Percentiles rank a stretch among this genome's conserved stretches.
These are phyloP conservation scores for Phaeomoniella chlamydospora DNA, from an alignment of 2,329 filamentous ascomycete species.

Conservation along the genomic window DNA sequence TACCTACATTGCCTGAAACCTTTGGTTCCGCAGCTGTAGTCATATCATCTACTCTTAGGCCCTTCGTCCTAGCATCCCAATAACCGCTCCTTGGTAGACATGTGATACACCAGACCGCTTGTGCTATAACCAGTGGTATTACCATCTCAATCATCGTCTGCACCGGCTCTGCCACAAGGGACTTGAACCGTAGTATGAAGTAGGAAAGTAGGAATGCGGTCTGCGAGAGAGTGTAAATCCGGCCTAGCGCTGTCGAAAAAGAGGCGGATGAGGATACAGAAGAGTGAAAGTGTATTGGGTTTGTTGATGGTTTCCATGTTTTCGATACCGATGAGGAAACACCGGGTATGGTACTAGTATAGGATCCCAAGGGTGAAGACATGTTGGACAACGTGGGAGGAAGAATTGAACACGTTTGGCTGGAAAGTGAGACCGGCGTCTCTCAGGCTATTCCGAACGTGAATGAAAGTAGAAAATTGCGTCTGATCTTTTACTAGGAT, in stretches of 20 bases:
- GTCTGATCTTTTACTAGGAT: too few relatives aligned
- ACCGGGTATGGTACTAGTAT: neutral
- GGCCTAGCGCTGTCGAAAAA: slow-evolving; percentile 32
- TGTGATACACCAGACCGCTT: slow-evolving; percentile 43
- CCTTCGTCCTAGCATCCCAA: slow-evolving; percentile 11
- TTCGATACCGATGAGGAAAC: neutral
- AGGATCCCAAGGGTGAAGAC: neutral
- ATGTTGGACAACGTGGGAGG: too few relatives aligned
- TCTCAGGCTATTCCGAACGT: too few relatives aligned
- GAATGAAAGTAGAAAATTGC: too few relatives aligned
- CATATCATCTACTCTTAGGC: slow-evolving; percentile 1
- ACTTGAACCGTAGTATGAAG: slow-evolving; percentile 48
- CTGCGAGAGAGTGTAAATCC: slow-evolving; percentile 50
- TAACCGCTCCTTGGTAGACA: slow-evolving; percentile 41
- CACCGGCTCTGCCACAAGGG: slow-evolving; percentile 57
- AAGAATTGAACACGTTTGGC: too few relatives aligned
- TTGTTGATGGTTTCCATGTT: neutral
- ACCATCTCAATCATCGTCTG: slow-evolving; percentile 47
- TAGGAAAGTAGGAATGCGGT: slow-evolving; percentile 51
- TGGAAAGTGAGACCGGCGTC: too few relatives aligned
- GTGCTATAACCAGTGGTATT: slow-evolving; percentile 47
- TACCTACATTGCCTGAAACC: slow-evolving; percentile 8
- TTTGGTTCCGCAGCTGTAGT: neutral
- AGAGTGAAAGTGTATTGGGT: neutral
- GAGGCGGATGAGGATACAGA: slow-evolving; percentile 14